A percentile compares a stretch with the other conserved stretches of the same genome.
Conservation (phyloP, 1,139 yeast genomes). For the Kluyveromyces marxianus region DNA sequence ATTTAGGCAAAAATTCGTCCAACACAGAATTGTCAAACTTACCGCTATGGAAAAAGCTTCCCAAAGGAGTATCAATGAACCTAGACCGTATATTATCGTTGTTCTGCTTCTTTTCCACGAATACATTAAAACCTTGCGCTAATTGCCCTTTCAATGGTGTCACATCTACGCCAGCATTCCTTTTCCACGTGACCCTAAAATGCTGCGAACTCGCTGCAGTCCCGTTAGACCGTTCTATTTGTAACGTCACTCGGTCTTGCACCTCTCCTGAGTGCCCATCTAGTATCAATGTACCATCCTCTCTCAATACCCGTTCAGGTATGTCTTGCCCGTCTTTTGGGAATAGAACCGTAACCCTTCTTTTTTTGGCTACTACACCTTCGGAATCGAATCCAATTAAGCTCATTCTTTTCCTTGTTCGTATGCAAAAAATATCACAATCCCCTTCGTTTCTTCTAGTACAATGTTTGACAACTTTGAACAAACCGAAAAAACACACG, state of each 20-base stretch:
- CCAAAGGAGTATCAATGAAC: conserved; percentile 12
- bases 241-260: conserved; percentile 11
- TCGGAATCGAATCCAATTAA: background rate
- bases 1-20: background rate
- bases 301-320: background rate
- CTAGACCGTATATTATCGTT: background rate
- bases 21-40: conserved; percentile 7
- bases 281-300: background rate
- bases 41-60: conserved; percentile 12
- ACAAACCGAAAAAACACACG: no score
- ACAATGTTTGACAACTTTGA: no score
- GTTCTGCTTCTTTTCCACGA: conserved; percentile 3
- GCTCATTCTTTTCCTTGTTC: no score
- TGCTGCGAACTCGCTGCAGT: background rate
- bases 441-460: no score
- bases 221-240: background rate
- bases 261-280: conserved; percentile 3
- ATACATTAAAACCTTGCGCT: conserved; percentile 19
- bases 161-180: background rate
- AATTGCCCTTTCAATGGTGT: conserved; percentile 13
- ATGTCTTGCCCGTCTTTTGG: background rate
- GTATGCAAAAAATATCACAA: no score
- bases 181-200: conserved; percentile 18
- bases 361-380: background rate
- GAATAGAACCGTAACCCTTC: conserved; percentile 2